Conservation (phyloP, 208 protist species). For the Wallacemonas sp. region DNA sequence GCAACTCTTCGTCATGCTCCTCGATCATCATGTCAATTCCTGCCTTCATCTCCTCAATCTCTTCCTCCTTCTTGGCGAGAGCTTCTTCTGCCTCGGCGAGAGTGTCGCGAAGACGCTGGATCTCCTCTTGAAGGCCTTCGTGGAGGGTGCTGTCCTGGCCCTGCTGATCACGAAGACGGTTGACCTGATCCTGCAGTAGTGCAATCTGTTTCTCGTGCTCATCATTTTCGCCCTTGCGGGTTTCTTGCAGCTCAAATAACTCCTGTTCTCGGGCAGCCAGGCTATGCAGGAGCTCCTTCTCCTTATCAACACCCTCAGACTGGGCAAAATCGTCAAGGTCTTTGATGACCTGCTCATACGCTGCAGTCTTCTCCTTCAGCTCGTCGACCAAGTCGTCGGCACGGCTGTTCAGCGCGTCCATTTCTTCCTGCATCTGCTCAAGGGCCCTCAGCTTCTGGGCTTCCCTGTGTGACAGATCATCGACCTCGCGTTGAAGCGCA, state of each 20-base stretch:
- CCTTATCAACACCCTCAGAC: conserved; percentile 44
- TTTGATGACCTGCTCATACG: conserved; percentile 60
- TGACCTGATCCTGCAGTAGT: conserved; percentile 63
- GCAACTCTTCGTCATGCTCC: conserved; percentile 63
- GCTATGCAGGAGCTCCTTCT: conserved; percentile 57
- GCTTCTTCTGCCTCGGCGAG: conserved; percentile 37
- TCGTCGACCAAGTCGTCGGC: conserved; percentile 53
- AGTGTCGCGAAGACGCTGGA: conserved; percentile 29
- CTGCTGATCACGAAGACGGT: conserved; percentile 43
- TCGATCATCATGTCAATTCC: conserved; percentile 54
- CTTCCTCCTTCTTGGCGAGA: conserved; percentile 38
- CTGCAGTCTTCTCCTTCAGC: conserved; percentile 49
- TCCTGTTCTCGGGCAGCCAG: conserved; percentile 62
- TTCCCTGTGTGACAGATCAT: conserved; percentile 11
- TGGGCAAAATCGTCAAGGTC: conserved; percentile 63
- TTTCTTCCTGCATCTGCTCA: conserved; percentile 27
- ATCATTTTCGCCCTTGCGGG: conserved; percentile 42
- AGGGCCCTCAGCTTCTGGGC: background rate
- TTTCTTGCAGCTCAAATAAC: conserved; percentile 64
- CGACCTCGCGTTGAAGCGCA: conserved; percentile 11
- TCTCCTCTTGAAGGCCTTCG: conserved; percentile 34
- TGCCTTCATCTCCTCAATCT: conserved; percentile 41
- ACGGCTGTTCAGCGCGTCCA: conserved; percentile 36
- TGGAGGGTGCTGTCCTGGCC: conserved; percentile 29
- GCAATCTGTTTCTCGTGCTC: conserved; percentile 55